phyloP scores from a whole-genome alignment of 2,329 filamentous ascomycete species.

The Aspergillus novofumigatus region DNA sequence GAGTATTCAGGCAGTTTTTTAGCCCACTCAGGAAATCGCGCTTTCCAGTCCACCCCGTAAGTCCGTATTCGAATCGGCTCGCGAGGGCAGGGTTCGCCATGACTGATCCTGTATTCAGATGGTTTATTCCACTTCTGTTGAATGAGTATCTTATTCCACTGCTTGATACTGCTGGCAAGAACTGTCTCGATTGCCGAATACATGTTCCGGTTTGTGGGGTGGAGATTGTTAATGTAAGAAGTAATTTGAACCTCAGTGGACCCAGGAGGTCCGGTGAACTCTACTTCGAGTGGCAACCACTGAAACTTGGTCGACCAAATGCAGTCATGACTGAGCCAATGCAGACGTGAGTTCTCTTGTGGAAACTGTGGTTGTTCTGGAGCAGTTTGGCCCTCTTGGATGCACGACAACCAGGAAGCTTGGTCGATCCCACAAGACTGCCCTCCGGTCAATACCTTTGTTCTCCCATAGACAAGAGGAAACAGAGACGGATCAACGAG shows the following conservation, averaged over 20 bases:
- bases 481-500: background rate
- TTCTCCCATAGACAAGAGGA: background rate
- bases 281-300: conserved; percentile 12
- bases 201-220: background rate
- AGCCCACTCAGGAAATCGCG: background rate
- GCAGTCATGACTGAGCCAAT: background rate
- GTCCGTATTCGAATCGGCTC: conserved; percentile 2
- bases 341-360: no score
- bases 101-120: no score
- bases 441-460: background rate
- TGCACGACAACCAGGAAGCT: no score
- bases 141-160: conserved; percentile 6
- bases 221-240: conserved; percentile 9
- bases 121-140: no score
- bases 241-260: conserved; percentile 5
- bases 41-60: conserved; percentile 11
- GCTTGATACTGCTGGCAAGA: conserved; percentile 2
- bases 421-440: no score
- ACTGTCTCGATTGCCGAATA: conserved; percentile 3
- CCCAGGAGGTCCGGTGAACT: conserved; percentile 5
- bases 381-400: no score
- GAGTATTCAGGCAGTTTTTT: fast-evolving
- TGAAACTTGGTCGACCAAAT: conserved; percentile 7
- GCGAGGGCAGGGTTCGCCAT: background rate
- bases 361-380: no score